Conservation (phyloP, 2,329 filamentous ascomycete genomes). For the Microsporum ferrugineum region DNA sequence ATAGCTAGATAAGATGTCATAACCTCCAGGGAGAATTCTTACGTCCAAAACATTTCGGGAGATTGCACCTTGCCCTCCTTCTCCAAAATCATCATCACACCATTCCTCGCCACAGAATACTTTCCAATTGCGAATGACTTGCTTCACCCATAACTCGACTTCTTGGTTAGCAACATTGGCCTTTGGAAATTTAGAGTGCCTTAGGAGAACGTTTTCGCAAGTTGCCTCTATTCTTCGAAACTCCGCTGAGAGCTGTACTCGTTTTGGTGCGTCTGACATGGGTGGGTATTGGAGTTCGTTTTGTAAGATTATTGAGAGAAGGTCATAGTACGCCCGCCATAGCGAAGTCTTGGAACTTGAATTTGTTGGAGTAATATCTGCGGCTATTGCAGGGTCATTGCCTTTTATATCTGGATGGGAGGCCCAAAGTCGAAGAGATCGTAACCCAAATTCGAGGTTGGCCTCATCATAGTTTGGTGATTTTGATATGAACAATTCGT, state of each 20-base stretch:
- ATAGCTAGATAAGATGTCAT: neutral
- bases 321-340: conserved; percentile 76
- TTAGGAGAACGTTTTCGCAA: conserved; percentile 68
- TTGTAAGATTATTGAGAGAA: conserved; percentile 65
- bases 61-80: conserved; percentile 64
- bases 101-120: conserved; percentile 68
- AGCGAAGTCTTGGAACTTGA: conserved; percentile 39
- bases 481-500: conserved; percentile 35
- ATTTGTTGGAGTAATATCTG: conserved; percentile 15
- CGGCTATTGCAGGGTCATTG: conserved; percentile 15
- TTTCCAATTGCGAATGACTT: conserved; percentile 75
- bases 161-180: conserved; percentile 68
- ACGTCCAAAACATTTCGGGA: conserved; percentile 65
- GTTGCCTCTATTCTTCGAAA: conserved; percentile 65
- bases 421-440: conserved; percentile 39
- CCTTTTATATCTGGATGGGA: conserved; percentile 28
- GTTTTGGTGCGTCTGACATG: conserved; percentile 32
- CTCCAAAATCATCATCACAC: conserved; percentile 68
- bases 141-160: conserved; percentile 69
- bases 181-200: conserved; percentile 71
- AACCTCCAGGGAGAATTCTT: conserved; percentile 16
- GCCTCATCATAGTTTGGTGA: conserved; percentile 17
- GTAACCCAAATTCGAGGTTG: conserved; percentile 31
- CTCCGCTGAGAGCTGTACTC: conserved; percentile 59
- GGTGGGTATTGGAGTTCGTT: conserved; percentile 31